phyloP scores from a whole-genome alignment of 768 basidiomycete species.

The Mycena polygramma region DNA sequence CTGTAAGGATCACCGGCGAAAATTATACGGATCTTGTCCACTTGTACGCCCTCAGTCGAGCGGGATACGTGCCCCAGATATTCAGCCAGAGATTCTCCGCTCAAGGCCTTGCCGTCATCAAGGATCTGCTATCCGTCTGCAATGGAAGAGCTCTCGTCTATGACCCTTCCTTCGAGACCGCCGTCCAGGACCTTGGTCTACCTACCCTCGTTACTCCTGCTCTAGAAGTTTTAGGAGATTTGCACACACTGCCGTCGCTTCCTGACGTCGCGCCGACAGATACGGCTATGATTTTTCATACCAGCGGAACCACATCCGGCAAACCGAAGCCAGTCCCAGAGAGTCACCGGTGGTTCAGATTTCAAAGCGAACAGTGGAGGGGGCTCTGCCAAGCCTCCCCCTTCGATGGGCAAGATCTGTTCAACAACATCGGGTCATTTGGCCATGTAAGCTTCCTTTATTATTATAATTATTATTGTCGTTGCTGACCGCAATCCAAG shows the following conservation, averaged over 20 bases:
- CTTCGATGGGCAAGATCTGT: background rate
- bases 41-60: too few relatives aligned
- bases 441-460: too few relatives aligned
- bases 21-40: too few relatives aligned
- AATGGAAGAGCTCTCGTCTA: background rate
- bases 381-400: background rate
- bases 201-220: background rate
- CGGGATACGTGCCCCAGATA: too few relatives aligned
- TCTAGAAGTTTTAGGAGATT: too few relatives aligned
- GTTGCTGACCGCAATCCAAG: too few relatives aligned
- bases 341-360: slow-evolving; percentile 23
- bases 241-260: background rate
- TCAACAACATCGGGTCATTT: slow-evolving; percentile 16
- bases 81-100: too few relatives aligned
- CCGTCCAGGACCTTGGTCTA: background rate
- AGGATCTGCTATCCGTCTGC: background rate
- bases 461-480: too few relatives aligned
- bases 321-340: slow-evolving; percentile 44
- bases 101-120: background rate
- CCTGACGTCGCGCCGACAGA: slow-evolving; percentile 32
- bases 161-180: slow-evolving; percentile 6
- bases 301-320: slow-evolving; percentile 45
- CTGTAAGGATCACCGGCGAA: too few relatives aligned
- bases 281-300: slow-evolving; percentile 45
- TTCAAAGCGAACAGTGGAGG: background rate